A percentile compares a stretch with the other conserved stretches of the same genome.
phyloP scores from a whole-genome alignment of 768 basidiomycete species.

The Serendipita sp. region DNA sequence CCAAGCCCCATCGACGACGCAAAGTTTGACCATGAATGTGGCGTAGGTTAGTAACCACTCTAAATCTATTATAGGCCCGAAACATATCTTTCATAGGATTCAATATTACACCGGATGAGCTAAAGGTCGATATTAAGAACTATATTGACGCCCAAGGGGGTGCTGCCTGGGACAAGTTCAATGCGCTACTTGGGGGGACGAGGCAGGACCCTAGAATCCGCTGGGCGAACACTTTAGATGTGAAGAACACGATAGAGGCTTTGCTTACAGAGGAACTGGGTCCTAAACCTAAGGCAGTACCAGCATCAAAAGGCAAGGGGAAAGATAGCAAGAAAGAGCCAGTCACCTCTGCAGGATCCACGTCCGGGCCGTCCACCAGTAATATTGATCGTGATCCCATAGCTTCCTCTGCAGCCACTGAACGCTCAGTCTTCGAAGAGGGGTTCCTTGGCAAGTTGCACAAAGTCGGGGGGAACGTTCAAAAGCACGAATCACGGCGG shows the following conservation, averaged over 20 bases:
- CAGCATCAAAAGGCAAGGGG: conserved; percentile 33
- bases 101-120: conserved; percentile 49
- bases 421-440: conserved; percentile 61
- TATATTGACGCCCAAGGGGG: conserved; percentile 41
- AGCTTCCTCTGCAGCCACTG: conserved; percentile 12
- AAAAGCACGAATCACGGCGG: conserved; percentile 59
- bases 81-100: conserved; percentile 39
- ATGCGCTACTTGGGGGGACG: conserved; percentile 44
- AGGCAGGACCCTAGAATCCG: conserved; percentile 47
- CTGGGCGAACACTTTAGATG: conserved; percentile 72
- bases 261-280: conserved; percentile 56
- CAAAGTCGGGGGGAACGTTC: conserved; percentile 85
- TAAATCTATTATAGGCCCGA: neutral
- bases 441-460: conserved; percentile 89
- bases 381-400: conserved; percentile 22
- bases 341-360: conserved; percentile 17
- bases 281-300: conserved; percentile 36
- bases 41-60: conserved; percentile 51
- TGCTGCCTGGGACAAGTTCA: conserved; percentile 62
- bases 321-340: conserved; percentile 21
- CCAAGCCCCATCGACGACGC: conserved; percentile 42
- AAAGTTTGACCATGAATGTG: conserved; percentile 65
- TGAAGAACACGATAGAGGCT: conserved; percentile 66
- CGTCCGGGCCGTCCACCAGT: conserved; percentile 20
- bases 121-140: conserved; percentile 36